Evolutionary conservation across 2,329 filamentous ascomycete species (phyloP).

Genomic region (Epichloe gansuensis): DNA sequence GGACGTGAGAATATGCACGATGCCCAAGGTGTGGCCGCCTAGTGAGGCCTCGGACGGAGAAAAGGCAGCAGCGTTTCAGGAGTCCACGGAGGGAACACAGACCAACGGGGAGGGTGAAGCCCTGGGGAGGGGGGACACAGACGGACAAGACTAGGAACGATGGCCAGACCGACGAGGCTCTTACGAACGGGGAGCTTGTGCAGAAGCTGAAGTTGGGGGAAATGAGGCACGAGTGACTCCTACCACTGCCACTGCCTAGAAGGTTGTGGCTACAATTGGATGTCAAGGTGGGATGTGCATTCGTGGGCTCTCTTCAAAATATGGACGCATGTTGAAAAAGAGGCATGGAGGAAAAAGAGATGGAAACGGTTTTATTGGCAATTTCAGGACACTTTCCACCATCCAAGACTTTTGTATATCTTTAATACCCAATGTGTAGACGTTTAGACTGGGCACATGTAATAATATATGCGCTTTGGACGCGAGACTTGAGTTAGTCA

Average conservation of each 20-base stretch:
- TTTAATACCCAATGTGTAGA: too few relatives aligned
- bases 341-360: too few relatives aligned
- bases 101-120: slow-evolving; percentile 8
- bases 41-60: slow-evolving; percentile 5
- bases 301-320: too few relatives aligned
- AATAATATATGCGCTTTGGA: too few relatives aligned
- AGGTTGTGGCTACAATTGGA: not conserved
- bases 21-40: slow-evolving; percentile 29
- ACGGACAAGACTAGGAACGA: slow-evolving; percentile 6
- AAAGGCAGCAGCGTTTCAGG: slow-evolving; percentile 1
- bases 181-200: slow-evolving; percentile 17
- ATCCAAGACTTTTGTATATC: too few relatives aligned
- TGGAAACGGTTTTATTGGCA: too few relatives aligned
- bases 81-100: slow-evolving; percentile 16
- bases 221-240: slow-evolving; percentile 9
- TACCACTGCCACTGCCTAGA: not conserved
- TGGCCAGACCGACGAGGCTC: slow-evolving; percentile 11
- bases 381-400: too few relatives aligned
- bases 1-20: slow-evolving; percentile 36
- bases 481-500: too few relatives aligned
- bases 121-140: slow-evolving; percentile 19
- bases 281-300: too few relatives aligned
- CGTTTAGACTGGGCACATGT: too few relatives aligned
- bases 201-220: slow-evolving; percentile 22
- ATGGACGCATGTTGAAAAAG: not conserved